These are phyloP conservation scores for Lomentospora prolificans DNA, from an alignment of 2,329 filamentous ascomycete genomes.

Conservation along the genomic window DNA sequence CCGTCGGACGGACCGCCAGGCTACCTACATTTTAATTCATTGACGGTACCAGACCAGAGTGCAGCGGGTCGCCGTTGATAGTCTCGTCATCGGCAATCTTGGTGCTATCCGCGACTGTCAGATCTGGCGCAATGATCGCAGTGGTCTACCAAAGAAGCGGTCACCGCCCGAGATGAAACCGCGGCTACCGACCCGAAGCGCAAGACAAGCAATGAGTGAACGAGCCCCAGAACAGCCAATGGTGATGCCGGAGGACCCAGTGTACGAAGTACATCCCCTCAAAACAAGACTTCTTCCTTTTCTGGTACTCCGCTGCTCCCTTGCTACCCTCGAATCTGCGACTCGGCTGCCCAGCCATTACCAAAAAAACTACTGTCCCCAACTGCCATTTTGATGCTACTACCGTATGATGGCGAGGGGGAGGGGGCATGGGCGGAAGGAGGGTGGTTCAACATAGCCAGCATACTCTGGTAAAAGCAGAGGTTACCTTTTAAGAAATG, in stretches of 20 bases:
- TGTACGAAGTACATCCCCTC: neutral
- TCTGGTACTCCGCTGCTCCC: neutral
- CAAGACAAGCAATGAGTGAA: neutral
- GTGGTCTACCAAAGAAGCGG: neutral
- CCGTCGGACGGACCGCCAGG: neutral
- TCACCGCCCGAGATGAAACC: slow-evolving; percentile 4
- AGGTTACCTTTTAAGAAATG: neutral
- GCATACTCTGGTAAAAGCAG: too few species aligned
- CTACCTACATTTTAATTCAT: neutral
- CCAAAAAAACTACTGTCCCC: too few species aligned
- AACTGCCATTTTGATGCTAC: neutral
- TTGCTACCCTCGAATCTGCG: neutral
- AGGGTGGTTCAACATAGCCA: neutral
- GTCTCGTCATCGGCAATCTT: neutral
- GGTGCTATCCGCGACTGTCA: neutral
- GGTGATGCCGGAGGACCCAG: neutral
- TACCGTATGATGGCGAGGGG: neutral
- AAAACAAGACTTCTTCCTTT: neutral
- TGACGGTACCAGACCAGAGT: neutral
- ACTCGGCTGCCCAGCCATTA: neutral
- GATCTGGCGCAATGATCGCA: neutral
- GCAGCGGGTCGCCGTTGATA: neutral
- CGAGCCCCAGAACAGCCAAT: neutral
- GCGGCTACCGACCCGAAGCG: neutral
- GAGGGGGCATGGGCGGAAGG: neutral